Evolutionary conservation across 495 filamentous ascomycete species (phyloP).

Genomic region (Antarctomyces pellizariae): DNA sequence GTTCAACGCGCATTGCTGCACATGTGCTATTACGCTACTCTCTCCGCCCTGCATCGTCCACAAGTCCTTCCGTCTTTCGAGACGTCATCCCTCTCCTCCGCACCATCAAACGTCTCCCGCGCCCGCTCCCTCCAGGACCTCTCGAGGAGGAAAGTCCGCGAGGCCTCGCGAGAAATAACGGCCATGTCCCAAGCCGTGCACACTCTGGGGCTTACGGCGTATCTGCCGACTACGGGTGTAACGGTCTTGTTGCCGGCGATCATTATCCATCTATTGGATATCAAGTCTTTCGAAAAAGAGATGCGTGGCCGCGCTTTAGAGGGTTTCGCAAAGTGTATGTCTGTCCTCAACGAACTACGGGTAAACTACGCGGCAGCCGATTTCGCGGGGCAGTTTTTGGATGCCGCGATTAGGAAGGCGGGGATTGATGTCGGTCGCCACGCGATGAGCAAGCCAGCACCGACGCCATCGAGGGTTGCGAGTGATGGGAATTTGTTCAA

Average conservation of each 20-base stretch:
- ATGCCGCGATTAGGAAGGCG: constrained; percentile 63
- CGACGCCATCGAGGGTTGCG: neutral
- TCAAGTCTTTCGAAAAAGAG: constrained; percentile 50
- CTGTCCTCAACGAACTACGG: constrained; percentile 53
- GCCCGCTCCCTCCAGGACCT: constrained; percentile 43
- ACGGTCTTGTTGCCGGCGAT: constrained; percentile 76
- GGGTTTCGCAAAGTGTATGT: constrained; percentile 71
- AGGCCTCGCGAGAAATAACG: constrained; percentile 60
- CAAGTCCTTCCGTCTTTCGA: constrained; percentile 61
- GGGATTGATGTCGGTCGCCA: constrained; percentile 26
- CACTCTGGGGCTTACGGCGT: constrained; percentile 41
- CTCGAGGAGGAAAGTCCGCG: constrained; percentile 53
- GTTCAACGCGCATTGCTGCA: constrained; percentile 60
- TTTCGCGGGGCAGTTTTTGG: constrained; percentile 65
- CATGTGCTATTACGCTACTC: constrained; percentile 73
- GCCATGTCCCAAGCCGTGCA: constrained; percentile 52
- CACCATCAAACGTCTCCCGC: constrained; percentile 27
- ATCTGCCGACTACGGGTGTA: constrained; percentile 67
- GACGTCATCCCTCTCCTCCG: constrained; percentile 26
- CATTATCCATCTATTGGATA: constrained; percentile 76
- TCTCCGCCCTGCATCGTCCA: constrained; percentile 69
- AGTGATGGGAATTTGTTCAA: neutral
- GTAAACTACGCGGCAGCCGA: constrained; percentile 75
- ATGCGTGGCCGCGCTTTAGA: constrained; percentile 42
- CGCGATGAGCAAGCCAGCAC: neutral